Evolutionary conservation across 2,329 filamentous ascomycete genomes (phyloP), one percentile per base, ranked within the genome.

Genomic region (Cladosporium phlei): DNA sequence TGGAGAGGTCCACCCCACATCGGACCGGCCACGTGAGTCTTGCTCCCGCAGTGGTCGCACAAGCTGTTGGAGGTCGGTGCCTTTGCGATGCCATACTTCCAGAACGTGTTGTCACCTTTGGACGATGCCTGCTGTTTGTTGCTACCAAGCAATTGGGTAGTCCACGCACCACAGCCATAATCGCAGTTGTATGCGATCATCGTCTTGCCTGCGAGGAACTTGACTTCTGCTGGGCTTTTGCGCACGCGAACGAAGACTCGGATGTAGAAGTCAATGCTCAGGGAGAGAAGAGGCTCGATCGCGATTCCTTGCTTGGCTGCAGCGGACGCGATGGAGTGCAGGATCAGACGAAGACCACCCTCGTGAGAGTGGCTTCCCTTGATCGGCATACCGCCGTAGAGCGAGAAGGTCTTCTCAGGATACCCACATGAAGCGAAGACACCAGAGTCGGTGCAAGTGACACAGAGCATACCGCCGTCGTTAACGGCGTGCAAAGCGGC

Each of bases 371-470:
- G 83, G 39, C 79, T 74, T 1, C 89, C 90, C 68, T 95, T 95
- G 50, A 91, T 70, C 0, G 93, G 88, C 12, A 90, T 72, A 25
- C 93, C 93, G 3, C 93, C 93, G 61, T 98, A 98, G n/a, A 95
- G 74, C 1, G 91, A 83, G 65, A 83, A 98, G 3, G 88, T 81
- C 72, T 98, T 98, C 66, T 98, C 93, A 2, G 87, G 83, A 62
- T 97, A 98, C 47, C 90, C 88, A 56, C 88, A 86, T 0, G 91
- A 95, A 1, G 91, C 91, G 78, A 90, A 98, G 2, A 98, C 88
- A 8, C 86, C 89, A 8, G 91, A 90, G 66, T 98, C 93, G 0
- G 93, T 98, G 68, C 93, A 98, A 2, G 93, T 98, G 4, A 98
- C 86, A 64, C 90, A 96, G 4, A 98, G 76, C 29, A 98, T 74